Evolutionary conservation across 768 basidiomycete species (phyloP).

Genomic region (Podaxis carcinomalis): DNA sequence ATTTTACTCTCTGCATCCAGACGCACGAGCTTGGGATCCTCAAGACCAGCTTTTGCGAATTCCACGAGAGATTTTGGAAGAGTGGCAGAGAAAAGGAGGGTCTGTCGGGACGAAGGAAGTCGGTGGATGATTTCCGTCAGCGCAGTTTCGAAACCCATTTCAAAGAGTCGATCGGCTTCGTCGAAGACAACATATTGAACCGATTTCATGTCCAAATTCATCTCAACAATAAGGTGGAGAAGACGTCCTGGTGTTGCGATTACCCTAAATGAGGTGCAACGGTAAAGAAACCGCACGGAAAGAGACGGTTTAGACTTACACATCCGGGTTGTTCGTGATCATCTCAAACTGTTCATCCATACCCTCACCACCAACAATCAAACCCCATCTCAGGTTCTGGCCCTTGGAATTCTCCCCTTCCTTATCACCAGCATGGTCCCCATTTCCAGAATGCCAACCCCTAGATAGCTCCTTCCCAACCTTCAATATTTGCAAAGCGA

Average conservation of each 20-base stretch:
- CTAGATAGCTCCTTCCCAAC: slow-evolving; percentile 94
- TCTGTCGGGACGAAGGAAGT: slow-evolving; percentile 83
- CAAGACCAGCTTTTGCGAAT: slow-evolving; percentile 96
- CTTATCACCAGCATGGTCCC: slow-evolving; percentile 75
- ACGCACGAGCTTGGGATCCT: slow-evolving; percentile 92
- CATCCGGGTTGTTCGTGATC: slow-evolving; percentile 91
- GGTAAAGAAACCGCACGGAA: slow-evolving; percentile 11
- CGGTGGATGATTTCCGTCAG: slow-evolving; percentile 89
- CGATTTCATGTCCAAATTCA: slow-evolving; percentile 87
- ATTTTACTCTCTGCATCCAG: slow-evolving; percentile 96
- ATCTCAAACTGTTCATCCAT: slow-evolving; percentile 95
- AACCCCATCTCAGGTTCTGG: slow-evolving; percentile 78
- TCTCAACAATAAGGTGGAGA: slow-evolving; percentile 94
- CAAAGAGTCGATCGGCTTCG: slow-evolving; percentile 97
- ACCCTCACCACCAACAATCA: slow-evolving; percentile 94
- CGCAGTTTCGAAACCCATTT: slow-evolving; percentile 94
- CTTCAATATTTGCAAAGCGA: slow-evolving; percentile 89
- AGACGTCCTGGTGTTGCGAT: slow-evolving; percentile 98
- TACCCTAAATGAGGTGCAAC: slow-evolving; percentile 48
- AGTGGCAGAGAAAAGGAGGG: slow-evolving; percentile 93
- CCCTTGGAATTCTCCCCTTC: slow-evolving; percentile 51
- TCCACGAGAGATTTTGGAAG: slow-evolving; percentile 94
- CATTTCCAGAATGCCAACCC: slow-evolving; percentile 63
- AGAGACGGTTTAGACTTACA: slow-evolving; percentile 53
- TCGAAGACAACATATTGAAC: slow-evolving; percentile 93